Evolutionary conservation across 495 filamentous ascomycete species (phyloP).

Genomic region (Hyaloscypha variabilis): DNA sequence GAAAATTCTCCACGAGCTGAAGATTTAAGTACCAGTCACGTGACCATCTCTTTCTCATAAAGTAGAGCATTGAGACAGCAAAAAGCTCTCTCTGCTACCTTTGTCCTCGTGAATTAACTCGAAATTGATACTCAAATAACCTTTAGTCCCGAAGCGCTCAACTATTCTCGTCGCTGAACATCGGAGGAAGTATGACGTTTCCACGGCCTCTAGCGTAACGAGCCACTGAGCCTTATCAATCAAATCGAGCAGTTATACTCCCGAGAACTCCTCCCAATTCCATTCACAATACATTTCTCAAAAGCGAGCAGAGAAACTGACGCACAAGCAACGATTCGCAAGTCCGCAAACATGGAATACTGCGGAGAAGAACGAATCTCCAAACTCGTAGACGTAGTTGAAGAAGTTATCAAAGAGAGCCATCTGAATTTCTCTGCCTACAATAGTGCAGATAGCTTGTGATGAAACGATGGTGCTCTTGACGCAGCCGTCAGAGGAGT

Average conservation of each 20-base stretch:
- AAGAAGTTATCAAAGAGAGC: slow-evolving; percentile 8
- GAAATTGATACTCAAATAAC: background rate
- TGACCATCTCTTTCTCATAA: background rate
- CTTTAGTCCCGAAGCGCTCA: background rate
- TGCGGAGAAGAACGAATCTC: background rate
- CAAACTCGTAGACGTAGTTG: background rate
- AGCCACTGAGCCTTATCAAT: too few relatives aligned
- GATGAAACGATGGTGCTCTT: background rate
- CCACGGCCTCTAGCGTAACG: too few relatives aligned
- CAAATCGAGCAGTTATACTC: too few relatives aligned
- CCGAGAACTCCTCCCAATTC: background rate
- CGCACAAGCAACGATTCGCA: background rate
- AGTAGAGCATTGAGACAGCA: background rate
- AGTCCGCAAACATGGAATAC: slow-evolving; percentile 4
- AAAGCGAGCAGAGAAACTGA: background rate
- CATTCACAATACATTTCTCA: background rate
- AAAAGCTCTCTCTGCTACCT: background rate
- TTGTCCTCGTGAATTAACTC: background rate
- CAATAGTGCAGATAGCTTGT: background rate
- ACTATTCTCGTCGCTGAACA: background rate
- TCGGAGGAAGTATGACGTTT: too few relatives aligned
- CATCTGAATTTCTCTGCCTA: background rate
- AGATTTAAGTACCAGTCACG: background rate
- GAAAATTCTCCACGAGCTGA: too few relatives aligned
- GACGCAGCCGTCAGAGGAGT: background rate